Conservation (phyloP, 2,329 filamentous ascomycete genomes). For the Sphaerulina populicola region DNA sequence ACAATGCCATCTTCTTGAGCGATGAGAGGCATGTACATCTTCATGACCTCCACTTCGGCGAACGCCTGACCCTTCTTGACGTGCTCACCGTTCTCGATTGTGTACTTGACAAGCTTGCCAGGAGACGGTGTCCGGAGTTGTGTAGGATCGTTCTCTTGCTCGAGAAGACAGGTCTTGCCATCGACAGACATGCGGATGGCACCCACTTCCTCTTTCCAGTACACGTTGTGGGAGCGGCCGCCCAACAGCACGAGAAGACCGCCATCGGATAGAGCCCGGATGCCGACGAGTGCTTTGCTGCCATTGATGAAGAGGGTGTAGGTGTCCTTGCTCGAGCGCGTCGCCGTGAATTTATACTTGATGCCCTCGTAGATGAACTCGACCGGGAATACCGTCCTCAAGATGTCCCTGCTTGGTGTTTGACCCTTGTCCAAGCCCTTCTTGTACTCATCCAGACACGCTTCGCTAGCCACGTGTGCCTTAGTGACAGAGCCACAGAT, state of each 20-base stretch:
- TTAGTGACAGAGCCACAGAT: slow-evolving; percentile 92
- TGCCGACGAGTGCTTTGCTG: slow-evolving; percentile 87
- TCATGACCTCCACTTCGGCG: slow-evolving; percentile 99
- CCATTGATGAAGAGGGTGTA: slow-evolving; percentile 99
- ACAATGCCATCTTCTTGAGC: slow-evolving; percentile 93
- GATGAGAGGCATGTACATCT: slow-evolving; percentile 99
- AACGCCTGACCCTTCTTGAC: slow-evolving; percentile 86
- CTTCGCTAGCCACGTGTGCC: slow-evolving; percentile 88
- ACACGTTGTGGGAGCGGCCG: slow-evolving; percentile 93
- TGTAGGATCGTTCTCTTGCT: slow-evolving; percentile 98
- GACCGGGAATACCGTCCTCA: slow-evolving; percentile 94
- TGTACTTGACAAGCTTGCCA: slow-evolving; percentile 96
- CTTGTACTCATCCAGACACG: slow-evolving; percentile 77
- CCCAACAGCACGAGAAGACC: slow-evolving; percentile 83
- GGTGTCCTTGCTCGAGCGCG: slow-evolving; percentile 81
- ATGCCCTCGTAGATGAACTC: slow-evolving; percentile 98
- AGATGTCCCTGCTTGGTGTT: slow-evolving; percentile 88
- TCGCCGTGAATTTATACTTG: slow-evolving; percentile 97
- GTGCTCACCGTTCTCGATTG: slow-evolving; percentile 89
- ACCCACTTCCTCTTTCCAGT: slow-evolving; percentile 98
- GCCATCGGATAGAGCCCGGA: slow-evolving; percentile 86
- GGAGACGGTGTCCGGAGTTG: slow-evolving; percentile 91
- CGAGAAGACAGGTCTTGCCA: slow-evolving; percentile 93
- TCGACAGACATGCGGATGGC: slow-evolving; percentile 93
- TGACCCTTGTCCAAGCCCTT: slow-evolving; percentile 91